These are phyloP conservation scores for Entomortierella lignicola DNA, from an alignment of 192 early-diverging fungal genomes.

Conservation along the genomic window DNA sequence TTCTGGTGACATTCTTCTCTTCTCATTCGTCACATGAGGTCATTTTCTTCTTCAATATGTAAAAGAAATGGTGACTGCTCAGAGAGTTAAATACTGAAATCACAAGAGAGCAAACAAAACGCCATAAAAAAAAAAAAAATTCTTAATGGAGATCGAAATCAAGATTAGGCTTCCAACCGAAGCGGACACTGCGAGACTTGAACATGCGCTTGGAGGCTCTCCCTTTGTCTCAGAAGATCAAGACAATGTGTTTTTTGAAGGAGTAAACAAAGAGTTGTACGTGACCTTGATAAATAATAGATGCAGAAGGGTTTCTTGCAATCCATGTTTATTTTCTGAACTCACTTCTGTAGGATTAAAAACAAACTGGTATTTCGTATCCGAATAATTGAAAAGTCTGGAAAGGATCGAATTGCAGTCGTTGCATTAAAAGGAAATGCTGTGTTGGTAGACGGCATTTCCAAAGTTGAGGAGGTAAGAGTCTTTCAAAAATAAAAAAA, in stretches of 20 bases:
- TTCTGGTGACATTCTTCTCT: no score
- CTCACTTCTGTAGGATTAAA: slow-evolving; percentile 1
- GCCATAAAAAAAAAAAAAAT: background rate
- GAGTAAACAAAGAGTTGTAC: slow-evolving; percentile 36
- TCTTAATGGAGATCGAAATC: slow-evolving; percentile 50
- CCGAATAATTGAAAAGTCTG: slow-evolving; percentile 36
- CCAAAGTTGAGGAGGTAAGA: slow-evolving; percentile 35
- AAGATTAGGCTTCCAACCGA: slow-evolving; percentile 46
- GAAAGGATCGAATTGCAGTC: slow-evolving; percentile 24
- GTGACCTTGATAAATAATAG: background rate
- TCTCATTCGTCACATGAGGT: no score
- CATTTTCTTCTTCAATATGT: no score
- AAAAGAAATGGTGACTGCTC: no score
- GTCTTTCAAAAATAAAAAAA: background rate
- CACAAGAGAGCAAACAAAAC: background rate
- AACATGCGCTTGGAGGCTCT: slow-evolving; percentile 20
- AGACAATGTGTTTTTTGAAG: slow-evolving; percentile 53
- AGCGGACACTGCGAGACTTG: slow-evolving; percentile 25
- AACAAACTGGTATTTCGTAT: slow-evolving; percentile 44
- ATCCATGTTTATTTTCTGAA: background rate
- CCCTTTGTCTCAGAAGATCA: slow-evolving; percentile 28
- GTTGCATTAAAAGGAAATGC: slow-evolving; percentile 52
- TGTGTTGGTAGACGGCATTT: slow-evolving; percentile 39
- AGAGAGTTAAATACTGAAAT: background rate
- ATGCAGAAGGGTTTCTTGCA: background rate